These are phyloP conservation scores for Trichocladium uniseriatum DNA, from an alignment of 495 filamentous ascomycete species.

Conservation along the genomic window DNA sequence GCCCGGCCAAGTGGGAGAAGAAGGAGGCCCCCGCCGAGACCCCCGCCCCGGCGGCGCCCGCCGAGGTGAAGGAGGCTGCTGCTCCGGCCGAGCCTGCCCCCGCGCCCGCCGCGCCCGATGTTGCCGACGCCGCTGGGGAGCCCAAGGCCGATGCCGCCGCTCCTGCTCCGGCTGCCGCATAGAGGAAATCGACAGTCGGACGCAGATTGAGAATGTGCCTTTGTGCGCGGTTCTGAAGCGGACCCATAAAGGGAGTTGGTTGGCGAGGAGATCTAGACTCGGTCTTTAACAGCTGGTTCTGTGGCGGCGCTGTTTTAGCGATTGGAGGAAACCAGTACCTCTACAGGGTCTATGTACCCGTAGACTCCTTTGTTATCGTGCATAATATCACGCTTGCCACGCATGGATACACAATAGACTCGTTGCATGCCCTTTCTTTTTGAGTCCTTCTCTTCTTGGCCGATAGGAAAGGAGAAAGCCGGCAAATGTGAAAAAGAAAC, in stretches of 20 bases:
- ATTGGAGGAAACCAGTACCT: not conserved
- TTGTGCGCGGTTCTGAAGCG: not conserved
- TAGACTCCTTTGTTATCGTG: not conserved
- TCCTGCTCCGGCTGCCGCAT: conserved; percentile 28
- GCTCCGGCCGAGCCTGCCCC: conserved; percentile 12
- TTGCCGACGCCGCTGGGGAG: conserved; percentile 1
- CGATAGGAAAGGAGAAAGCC: too few species aligned
- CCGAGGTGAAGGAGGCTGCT: conserved; percentile 18
- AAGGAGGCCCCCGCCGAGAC: conserved; percentile 15
- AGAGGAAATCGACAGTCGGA: not conserved
- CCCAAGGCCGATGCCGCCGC: conserved; percentile 23
- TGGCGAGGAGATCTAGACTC: not conserved
- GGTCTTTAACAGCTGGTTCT: not conserved
- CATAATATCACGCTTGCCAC: conserved; percentile 2
- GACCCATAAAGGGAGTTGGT: not conserved
- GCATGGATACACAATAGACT: conserved; percentile 13
- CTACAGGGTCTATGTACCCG: not conserved
- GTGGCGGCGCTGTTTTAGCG: not conserved
- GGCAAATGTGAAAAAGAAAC: too few species aligned
- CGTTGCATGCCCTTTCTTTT: conserved; percentile 4
- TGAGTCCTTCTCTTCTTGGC: not conserved
- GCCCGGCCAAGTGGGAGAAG: conserved; percentile 59
- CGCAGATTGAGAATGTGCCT: not conserved
- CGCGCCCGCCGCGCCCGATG: conserved; percentile 5
- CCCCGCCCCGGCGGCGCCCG: conserved; percentile 15